Base-by-base conservation (phyloP, 2,329 filamentous ascomycete species). In the Verticillium isaacii region DNA sequence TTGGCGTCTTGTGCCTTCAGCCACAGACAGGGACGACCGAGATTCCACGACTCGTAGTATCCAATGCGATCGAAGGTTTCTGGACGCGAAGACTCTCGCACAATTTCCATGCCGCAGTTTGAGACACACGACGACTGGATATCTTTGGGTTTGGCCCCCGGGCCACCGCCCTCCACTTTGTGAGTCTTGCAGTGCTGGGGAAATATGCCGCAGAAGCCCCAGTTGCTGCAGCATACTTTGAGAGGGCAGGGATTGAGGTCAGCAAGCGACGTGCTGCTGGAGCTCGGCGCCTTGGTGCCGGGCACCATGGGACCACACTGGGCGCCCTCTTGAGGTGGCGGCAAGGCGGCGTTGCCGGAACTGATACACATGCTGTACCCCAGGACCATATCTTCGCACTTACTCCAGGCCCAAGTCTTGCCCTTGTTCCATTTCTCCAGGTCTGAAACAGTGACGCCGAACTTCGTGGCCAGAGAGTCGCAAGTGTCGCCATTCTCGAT, bases 191-290 rank as follows among this genome's bases (percentile, higher is more conserved):
- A 68, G 36, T 71, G 67, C 25, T 25, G 61, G 72, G 61, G 59
- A n/a, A 23, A 37, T 5, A 32, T 57, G 5, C 57, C 57, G 29
- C 57, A 58, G 11, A n/a, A 12, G 57, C 57, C 57, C 57, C 57
- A 50, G 25, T 71, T 68, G 14, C 74, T 72, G 64, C 77, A 80
- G 65, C 77, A 79, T 0, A 71, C 74, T 32, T 78, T 78, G 0
- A 81, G 68, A 0, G 77, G 77, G 62, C 82, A 84, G 0, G 74
- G 77, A 63, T 83, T 84, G 6, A 84, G 67, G 11, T 69, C 66
- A 0, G 70, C 64, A 3, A 81, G 55, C 19, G 71, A 67, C 15
- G 66, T 72, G n/a, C 71, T 74, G 14, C 70, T 66, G 8, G n/a
- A 15, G 0, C 5, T 29, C 29, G 78, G 75, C 12, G 66, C 56